Percentiles rank a stretch among this genome's conserved stretches.
These are phyloP conservation scores for Aspergillus transmontanensis DNA, from an alignment of 2,329 filamentous ascomycete species.

Conservation along the genomic window DNA sequence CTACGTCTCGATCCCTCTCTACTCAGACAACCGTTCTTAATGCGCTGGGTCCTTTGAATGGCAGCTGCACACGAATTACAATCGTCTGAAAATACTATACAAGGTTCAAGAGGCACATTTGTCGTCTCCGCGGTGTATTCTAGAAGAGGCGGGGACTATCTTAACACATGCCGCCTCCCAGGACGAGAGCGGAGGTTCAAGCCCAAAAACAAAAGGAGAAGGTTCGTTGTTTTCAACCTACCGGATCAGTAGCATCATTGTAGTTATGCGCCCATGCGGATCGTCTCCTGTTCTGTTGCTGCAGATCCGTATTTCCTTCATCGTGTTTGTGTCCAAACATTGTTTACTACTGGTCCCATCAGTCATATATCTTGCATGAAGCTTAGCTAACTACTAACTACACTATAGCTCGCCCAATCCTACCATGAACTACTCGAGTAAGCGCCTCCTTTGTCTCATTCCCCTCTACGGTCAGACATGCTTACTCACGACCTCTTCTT, in stretches of 20 bases:
- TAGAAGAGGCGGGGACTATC: slow-evolving; percentile 29
- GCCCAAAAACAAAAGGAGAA: slow-evolving; percentile 62
- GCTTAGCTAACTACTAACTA: slow-evolving; percentile 3
- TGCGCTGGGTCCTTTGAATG: slow-evolving; percentile 23
- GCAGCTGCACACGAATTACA: slow-evolving; percentile 16
- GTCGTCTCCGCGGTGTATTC: slow-evolving; percentile 24
- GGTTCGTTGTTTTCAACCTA: slow-evolving; percentile 39
- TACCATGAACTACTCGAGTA: slow-evolving; percentile 96
- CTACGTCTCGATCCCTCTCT: slow-evolving; percentile 8
- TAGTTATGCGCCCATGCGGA: neutral
- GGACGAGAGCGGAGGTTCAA: slow-evolving; percentile 56
- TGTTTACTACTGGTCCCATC: neutral
- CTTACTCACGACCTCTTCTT: slow-evolving; percentile 9
- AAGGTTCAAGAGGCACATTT: slow-evolving; percentile 22
- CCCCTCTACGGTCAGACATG: neutral
- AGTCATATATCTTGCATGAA: neutral
- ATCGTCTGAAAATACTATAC: slow-evolving; percentile 16
- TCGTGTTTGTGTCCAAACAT: neutral
- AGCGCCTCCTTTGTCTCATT: slow-evolving; percentile 38
- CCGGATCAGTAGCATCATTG: neutral
- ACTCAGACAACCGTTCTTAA: slow-evolving; percentile 1
- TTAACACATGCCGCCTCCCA: slow-evolving; percentile 47
- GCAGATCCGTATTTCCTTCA: neutral
- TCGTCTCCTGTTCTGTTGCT: neutral
- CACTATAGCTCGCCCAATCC: slow-evolving; percentile 81